These are phyloP conservation scores for Fistulina hepatica DNA, from an alignment of 1,284 basidiomycete species.

Conservation along the genomic window DNA sequence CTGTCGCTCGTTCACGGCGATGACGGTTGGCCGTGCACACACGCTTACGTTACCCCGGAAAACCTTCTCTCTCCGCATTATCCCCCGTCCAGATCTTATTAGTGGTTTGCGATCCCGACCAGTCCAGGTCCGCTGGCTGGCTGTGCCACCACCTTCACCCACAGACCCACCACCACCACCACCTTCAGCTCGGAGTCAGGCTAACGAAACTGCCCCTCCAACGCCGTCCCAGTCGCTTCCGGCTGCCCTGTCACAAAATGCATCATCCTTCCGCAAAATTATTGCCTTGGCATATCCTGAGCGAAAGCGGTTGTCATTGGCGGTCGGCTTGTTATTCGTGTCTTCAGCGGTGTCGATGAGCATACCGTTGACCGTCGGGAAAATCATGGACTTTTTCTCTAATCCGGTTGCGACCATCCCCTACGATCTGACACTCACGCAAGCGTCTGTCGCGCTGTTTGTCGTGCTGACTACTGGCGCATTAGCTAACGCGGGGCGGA, in stretches of 20 bases:
- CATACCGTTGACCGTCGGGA: constrained; percentile 84
- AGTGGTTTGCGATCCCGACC: too few relatives aligned
- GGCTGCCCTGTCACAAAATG: constrained; percentile 24
- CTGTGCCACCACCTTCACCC: too few relatives aligned
- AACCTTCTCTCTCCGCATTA: too few relatives aligned
- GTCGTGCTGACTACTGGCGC: constrained; percentile 83
- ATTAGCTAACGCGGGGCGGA: constrained; percentile 76
- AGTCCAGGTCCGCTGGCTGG: too few relatives aligned
- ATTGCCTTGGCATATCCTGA: constrained; percentile 71
- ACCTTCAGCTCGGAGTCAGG: too few relatives aligned
- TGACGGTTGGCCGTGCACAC: too few relatives aligned
- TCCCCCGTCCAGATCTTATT: too few relatives aligned
- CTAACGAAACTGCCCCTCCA: too few relatives aligned
- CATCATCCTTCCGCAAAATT: constrained; percentile 66
- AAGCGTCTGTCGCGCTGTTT: constrained; percentile 71
- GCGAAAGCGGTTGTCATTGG: constrained; percentile 57
- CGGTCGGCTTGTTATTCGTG: constrained; percentile 55
- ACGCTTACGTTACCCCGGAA: too few relatives aligned
- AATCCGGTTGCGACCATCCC: constrained; percentile 52
- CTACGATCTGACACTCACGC: constrained; percentile 64
- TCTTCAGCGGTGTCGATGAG: constrained; percentile 82
- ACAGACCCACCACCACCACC: too few relatives aligned
- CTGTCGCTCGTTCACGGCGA: too few relatives aligned
- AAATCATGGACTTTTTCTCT: constrained; percentile 87
- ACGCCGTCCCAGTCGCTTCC: constrained; percentile 21